Base-by-base conservation (phyloP, 768 basidiomycete genomes). In the Tricholoma sp. region DNA sequence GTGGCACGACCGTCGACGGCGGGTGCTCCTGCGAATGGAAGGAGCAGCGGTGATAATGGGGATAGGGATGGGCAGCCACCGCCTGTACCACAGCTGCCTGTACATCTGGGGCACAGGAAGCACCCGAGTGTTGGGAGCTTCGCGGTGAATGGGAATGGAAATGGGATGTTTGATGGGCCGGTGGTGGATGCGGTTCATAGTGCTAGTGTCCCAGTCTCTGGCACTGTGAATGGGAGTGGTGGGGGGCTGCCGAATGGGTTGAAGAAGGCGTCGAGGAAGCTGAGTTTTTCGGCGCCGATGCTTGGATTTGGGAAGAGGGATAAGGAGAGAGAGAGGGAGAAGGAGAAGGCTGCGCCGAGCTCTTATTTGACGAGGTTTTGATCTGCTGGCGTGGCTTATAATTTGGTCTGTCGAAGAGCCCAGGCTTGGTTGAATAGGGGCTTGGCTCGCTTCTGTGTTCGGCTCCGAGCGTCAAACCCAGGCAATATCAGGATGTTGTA, bases 211-310 rank as follows among this genome's bases (percentile, higher is more conserved):
- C 57, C 54, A 15, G 18, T n/a, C 24, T 37, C 39, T 10, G 20
- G 52, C 20, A 53, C 3, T 20, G 36, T 20, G 12, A 39, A 29
- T 29, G 20, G 42, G 39, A 63, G 61, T 55, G 61, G 65, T 29
- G 56, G 61, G 8, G 65, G 54, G 54, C 66, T 64, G 39, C 58
- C 63, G 17, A 62, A 54, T 11, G 62, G 63, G n/a, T 58, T 72
- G 55, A 80, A 72, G 64, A 71, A 73, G 41, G 74, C 81, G 57
- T 78, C 73, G 63, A 75, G 87, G 54, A 90, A 91, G 72, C 69
- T 91, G 70, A 91, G 89, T 66, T 67, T 90, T 55, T 79, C 79
- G 20, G 76, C 80, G 50, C 82, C 84, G 50, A 81, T 83, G 50
- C 80, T 89, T 59, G 77, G 76, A 65, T 80, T 76, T 72, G 78